Evolutionary conservation across 1,284 basidiomycete species (phyloP), one percentile per base, ranked within the genome.

Genomic region (Cryptococcus wingfieldii): DNA sequence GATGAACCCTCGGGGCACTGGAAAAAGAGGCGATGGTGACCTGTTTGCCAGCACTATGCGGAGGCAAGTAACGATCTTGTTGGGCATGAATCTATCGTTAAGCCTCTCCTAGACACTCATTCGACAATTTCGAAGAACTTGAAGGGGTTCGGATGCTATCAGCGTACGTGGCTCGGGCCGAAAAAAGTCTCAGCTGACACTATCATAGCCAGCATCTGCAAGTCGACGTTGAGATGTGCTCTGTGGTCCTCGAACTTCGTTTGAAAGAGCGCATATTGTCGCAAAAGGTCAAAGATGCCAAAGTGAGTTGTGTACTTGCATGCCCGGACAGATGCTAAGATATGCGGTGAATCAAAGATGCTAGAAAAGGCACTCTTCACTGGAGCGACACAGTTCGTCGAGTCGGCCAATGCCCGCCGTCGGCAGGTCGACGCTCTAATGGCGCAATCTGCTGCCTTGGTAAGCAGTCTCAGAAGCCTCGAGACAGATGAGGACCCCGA

Each of bases 191-290:
- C 12, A 48, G 51, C 37, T 50, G 31, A 50, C 25, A 38, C 38
- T 54, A 38, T 41, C 38, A 12, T 57, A 70, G 68, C 6, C 53
- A 63, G 16, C 66, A 72, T 38, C 63, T 75, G 1, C 60, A 60
- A 12, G 53, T 71, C 18, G 73, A 75, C 45, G 70, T 74, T 5
- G 66, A 68, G 48, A 64, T 75, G 62, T 71, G 70, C 55, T 52
- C 58, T 9, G 51, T 63, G 6, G 66, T 75, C 9, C 61, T 63
- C 31, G 65, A 69, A 37, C 55, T 73, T n/a, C 61, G 69, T 13
- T 51, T 55, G 25, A 45, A 54, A 23, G 72, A 74, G 54, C 53
- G 52, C 4, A 51, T 60, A 37, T 60, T 75, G 5, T 60, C 65
- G 0, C 54, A 64, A 49, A 64, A 62, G 27, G 70, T 62, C 0